Evolutionary conservation across 2,329 filamentous ascomycete genomes (phyloP), one percentile per base, ranked within the genome.

Genomic region (Microdochium bolleyi): DNA sequence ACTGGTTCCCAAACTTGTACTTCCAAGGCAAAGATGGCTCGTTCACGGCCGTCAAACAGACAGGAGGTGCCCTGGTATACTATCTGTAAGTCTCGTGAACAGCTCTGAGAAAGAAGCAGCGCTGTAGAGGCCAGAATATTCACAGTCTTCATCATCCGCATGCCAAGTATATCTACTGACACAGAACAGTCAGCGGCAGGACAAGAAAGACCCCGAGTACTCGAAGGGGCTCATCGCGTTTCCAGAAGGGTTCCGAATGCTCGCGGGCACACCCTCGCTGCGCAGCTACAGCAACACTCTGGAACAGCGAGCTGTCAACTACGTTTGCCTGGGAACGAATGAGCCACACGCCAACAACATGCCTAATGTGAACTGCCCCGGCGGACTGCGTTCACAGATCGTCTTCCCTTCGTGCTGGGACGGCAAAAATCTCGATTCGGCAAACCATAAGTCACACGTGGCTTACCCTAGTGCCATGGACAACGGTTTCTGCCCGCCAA

Each of bases 391-490:
- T 38, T 70, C 75, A 14, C 76, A 83, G 59, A 69, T 83, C 21
- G 77, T 75, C 61, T 83, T 84, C 62, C 81, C 80, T 1, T 75
- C 75, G 3, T 85, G 83, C 70, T 85, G 83, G 83, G 74, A 86
- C 55, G 83, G 83, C 32, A 67, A 70, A 48, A 75, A 82, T 56
- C 59, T 80, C 22, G 80, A 84, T 61, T 73, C 73, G 7, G 49
- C 68, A 1, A 71, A 83, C 63, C 80, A 84, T 64, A 76, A 74
- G 59, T 77, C 67, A 50, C 82, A 84, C 58, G 73, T 84, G 63
- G 68, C 72, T 1, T 83, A 81, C 55, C 80, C 79, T 3, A 64
- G 61, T 49, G 63, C 58, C 2, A 58, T 72, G 27, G 74, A 80
- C 59, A 70, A 64, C 44, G 80, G 79, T 10, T 52, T 57, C 9